phyloP scores from a whole-genome alignment of 2,329 filamentous ascomycete genomes.

The Fusarium sp. region DNA sequence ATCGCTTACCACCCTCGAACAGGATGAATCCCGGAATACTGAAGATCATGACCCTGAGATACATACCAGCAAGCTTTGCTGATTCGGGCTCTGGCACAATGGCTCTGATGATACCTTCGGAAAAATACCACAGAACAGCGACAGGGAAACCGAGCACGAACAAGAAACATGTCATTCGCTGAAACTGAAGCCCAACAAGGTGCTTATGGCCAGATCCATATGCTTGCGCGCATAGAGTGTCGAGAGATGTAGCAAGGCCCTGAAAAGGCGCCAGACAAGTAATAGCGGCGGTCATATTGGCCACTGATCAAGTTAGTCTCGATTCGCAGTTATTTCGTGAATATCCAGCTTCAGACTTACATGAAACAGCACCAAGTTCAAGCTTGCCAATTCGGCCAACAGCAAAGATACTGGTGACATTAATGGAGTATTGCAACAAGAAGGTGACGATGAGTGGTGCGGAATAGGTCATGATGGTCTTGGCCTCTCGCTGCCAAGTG shows the following conservation, averaged over 20 bases:
- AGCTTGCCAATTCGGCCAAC: slow-evolving; percentile 79
- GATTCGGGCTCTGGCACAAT: slow-evolving; percentile 64
- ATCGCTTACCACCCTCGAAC: slow-evolving; percentile 83
- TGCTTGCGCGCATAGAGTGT: slow-evolving; percentile 93
- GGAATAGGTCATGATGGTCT: slow-evolving; percentile 79
- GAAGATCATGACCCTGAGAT: slow-evolving; percentile 76
- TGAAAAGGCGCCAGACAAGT: slow-evolving; percentile 81
- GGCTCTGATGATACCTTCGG: slow-evolving; percentile 69
- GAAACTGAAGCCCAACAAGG: slow-evolving; percentile 84
- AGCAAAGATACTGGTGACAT: slow-evolving; percentile 82
- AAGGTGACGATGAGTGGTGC: slow-evolving; percentile 77
- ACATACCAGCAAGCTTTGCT: slow-evolving; percentile 75
- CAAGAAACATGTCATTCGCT: slow-evolving; percentile 84
- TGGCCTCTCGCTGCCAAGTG: slow-evolving; percentile 89
- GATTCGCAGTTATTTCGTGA: neutral
- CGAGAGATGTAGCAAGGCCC: slow-evolving; percentile 87
- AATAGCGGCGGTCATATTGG: slow-evolving; percentile 83
- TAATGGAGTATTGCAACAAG: slow-evolving; percentile 83
- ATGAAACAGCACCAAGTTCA: slow-evolving; percentile 57
- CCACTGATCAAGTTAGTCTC: slow-evolving; percentile 45
- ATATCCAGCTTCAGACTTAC: slow-evolving; percentile 42
- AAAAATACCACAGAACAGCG: slow-evolving; percentile 74
- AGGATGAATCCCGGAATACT: slow-evolving; percentile 80
- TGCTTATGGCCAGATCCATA: slow-evolving; percentile 92
- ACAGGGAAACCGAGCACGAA: slow-evolving; percentile 79